These are phyloP conservation scores for Melampsora americana DNA, from an alignment of 1,284 basidiomycete genomes.

Conservation along the genomic window DNA sequence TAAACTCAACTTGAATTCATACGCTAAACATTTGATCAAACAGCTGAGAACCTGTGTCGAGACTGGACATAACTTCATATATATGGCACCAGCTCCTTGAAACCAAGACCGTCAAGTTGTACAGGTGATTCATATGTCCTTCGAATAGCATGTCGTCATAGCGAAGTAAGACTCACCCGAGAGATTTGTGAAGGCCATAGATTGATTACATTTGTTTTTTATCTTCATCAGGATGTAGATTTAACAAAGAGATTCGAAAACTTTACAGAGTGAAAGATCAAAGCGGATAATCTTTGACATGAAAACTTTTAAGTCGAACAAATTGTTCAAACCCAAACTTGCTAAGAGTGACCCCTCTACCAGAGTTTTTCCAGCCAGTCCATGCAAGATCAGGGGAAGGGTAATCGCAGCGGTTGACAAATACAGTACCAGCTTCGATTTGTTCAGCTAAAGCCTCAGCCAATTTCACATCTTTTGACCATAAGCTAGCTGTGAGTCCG, in stretches of 20 bases:
- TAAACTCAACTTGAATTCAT: too few species aligned
- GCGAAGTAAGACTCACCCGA: not conserved
- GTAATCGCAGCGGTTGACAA: constrained; percentile 82
- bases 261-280: too few species aligned
- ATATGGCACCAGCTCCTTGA: too few species aligned
- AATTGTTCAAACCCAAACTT: constrained; percentile 67
- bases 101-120: too few species aligned
- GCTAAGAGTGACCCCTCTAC: constrained; percentile 81
- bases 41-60: too few species aligned
- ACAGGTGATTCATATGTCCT: too few species aligned
- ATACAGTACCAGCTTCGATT: constrained; percentile 84
- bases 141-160: too few species aligned
- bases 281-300: constrained; percentile 18
- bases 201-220: not conserved
- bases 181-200: not conserved
- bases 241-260: not conserved
- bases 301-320: constrained; percentile 20
- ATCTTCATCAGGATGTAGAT: not conserved
- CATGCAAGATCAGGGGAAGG: constrained; percentile 87
- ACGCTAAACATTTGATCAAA: too few species aligned
- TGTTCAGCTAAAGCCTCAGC: constrained; percentile 71
- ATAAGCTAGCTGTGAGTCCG: constrained; percentile 86
- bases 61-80: too few species aligned
- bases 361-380: constrained; percentile 90
- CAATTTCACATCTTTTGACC: constrained; percentile 74